phyloP scores from a whole-genome alignment of 2,329 filamentous ascomycete species.

The Sclerotinia trifoliorum region DNA sequence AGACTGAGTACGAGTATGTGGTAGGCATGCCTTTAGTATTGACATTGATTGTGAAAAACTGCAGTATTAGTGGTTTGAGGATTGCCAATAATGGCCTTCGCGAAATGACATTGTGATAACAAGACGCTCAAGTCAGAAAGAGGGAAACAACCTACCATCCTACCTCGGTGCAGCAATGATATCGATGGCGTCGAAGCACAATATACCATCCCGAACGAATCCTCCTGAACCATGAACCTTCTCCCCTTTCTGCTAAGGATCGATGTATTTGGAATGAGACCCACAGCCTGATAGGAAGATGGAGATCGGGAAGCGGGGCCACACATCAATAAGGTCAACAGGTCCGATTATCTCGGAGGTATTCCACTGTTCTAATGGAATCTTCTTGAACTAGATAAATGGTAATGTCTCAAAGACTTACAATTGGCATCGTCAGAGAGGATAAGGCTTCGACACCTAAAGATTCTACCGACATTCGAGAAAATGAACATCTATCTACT shows the following conservation, averaged over 20 bases:
- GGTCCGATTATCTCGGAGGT: background rate
- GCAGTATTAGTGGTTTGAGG: background rate
- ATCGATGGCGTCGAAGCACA: background rate
- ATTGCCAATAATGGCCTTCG: background rate
- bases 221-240: background rate
- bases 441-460: no score
- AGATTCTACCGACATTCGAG: background rate
- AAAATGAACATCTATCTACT: background rate
- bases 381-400: background rate
- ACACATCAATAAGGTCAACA: background rate
- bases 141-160: background rate
- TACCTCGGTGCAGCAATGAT: background rate
- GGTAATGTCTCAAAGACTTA: background rate
- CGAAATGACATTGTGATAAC: background rate
- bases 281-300: background rate
- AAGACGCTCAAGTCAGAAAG: background rate
- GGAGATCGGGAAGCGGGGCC: background rate
- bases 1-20: background rate
- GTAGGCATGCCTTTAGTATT: background rate
- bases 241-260: background rate
- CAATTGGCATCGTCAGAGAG: no score
- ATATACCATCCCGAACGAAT: background rate
- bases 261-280: background rate
- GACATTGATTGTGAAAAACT: background rate
- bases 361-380: background rate